These are phyloP conservation scores for Solanum peruvianum DNA, from an alignment of 257 asterid species.

Conservation along the genomic window DNA sequence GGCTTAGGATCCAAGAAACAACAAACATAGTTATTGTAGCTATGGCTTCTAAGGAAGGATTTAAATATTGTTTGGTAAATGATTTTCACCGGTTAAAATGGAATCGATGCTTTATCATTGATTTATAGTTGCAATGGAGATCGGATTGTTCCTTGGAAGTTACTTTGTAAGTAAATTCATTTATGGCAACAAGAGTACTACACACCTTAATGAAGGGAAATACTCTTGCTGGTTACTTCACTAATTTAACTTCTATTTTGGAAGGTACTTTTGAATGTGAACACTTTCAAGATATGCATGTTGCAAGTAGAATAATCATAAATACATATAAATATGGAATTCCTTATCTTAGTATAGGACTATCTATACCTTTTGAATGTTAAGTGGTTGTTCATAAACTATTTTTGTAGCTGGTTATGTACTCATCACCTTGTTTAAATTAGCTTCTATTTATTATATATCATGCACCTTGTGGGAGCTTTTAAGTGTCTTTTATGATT, in stretches of 20 bases:
- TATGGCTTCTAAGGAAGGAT: rapidly evolving
- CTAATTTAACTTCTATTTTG: not conserved
- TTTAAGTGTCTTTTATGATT: no score
- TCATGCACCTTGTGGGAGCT: not conserved
- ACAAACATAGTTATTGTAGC: no score
- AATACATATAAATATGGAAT: not conserved
- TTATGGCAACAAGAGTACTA: not conserved
- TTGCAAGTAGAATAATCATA: not conserved
- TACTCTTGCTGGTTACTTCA: not conserved
- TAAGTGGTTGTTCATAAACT: not conserved
- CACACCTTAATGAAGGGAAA: not conserved
- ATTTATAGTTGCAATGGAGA: not conserved
- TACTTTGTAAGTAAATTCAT: not conserved
- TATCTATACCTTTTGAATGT: not conserved
- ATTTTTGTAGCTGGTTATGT: no score
- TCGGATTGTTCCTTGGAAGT: not conserved
- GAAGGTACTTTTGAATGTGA: not conserved
- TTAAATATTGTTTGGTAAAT: no score
- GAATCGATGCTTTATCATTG: not conserved
- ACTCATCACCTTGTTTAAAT: no score
- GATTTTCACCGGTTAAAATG: not conserved
- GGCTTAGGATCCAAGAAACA: no score
- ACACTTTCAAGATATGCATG: not conserved
- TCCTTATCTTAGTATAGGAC: not conserved
- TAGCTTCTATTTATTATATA: no score